Evolutionary conservation across 2,329 filamentous ascomycete genomes (phyloP), one percentile per base, ranked within the genome.

Genomic region (Teratosphaeriaceae sp.): DNA sequence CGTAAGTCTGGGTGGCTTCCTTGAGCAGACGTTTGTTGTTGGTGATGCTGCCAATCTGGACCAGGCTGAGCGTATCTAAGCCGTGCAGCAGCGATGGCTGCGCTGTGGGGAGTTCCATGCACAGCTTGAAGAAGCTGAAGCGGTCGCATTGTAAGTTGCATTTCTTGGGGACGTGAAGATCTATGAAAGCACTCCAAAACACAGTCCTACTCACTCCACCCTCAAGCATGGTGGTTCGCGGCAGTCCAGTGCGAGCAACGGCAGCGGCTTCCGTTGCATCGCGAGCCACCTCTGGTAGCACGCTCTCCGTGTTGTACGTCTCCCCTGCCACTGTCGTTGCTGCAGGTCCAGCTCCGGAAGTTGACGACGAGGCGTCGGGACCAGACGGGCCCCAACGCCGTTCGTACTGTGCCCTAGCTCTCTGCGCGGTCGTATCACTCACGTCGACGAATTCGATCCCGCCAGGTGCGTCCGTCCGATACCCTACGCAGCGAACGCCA

Each of bases 401-500:
- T 13, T 23, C 7, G 21, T 44, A 42, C 20, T 30, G 36, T 26
- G 42, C 40, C 21, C 37, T 40, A 6, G 45, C 51, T 33, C 43
- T 45, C 30, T 40, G 39, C 29, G 50, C 40, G 3, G 48, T 50
- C 8, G 38, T 41, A 16, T 37, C 34, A 1, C 51, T 59, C 40
- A 58, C 48, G 38, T 60, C 56, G 22, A 45, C 35, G 40, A 57
- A 59, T 23, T 51, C 47, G 15, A 59, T 40, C 20, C 51, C 48
- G 20, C 55, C 56, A 9, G 45, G 24, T 20, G 46, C 42, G 13
- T 51, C 47, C n/a, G 47, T 43, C n/a, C 56, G 45, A 31, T 61
- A 61, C 9, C 58, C 58, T 11, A 50, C 47, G 38, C 58, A 61
- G 4, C 44, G 36, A 16, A 58, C 55, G 19, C 54, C 51, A 43